phyloP scores from a whole-genome alignment of 116 monocot genomes.

The Zostera marina region DNA sequence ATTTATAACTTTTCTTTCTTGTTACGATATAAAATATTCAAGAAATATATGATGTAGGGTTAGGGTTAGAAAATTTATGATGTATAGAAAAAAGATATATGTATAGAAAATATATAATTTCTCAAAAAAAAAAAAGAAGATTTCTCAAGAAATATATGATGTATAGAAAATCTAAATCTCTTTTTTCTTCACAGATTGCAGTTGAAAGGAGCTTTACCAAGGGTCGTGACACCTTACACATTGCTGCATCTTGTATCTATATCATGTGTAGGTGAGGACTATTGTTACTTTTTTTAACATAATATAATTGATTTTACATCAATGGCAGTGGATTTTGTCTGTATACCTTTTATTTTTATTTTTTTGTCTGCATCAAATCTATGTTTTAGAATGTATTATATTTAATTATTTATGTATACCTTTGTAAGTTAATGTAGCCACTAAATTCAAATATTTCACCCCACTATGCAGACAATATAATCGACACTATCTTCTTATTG shows the following conservation, averaged over 20 bases:
- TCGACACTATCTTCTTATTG: conserved; percentile 71
- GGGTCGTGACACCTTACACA: conserved; percentile 59
- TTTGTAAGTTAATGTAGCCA: not conserved
- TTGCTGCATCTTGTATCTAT: conserved; percentile 87
- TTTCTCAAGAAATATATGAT: not conserved
- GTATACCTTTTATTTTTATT: not conserved
- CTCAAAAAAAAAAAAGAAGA: too few relatives aligned
- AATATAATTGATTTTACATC: not conserved
- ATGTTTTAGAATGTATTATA: not conserved
- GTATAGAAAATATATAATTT: too few relatives aligned
- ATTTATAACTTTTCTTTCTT: not conserved
- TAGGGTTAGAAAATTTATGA: too few relatives aligned
- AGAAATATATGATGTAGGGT: too few relatives aligned
- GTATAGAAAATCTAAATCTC: not conserved
- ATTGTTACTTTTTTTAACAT: not conserved
- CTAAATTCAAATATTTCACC: not conserved
- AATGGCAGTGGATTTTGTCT: not conserved
- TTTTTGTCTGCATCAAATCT: not conserved
- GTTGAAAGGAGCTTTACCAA: conserved; percentile 67
- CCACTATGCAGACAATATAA: conserved; percentile 29
- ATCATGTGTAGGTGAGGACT: conserved; percentile 56
- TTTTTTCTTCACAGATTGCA: conserved; percentile 46
- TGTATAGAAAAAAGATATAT: too few relatives aligned
- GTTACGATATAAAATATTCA: not conserved
- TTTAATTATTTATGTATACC: too few relatives aligned